phyloP scores from a whole-genome alignment of 768 basidiomycete species.

The Hirschioporus abietinus region DNA sequence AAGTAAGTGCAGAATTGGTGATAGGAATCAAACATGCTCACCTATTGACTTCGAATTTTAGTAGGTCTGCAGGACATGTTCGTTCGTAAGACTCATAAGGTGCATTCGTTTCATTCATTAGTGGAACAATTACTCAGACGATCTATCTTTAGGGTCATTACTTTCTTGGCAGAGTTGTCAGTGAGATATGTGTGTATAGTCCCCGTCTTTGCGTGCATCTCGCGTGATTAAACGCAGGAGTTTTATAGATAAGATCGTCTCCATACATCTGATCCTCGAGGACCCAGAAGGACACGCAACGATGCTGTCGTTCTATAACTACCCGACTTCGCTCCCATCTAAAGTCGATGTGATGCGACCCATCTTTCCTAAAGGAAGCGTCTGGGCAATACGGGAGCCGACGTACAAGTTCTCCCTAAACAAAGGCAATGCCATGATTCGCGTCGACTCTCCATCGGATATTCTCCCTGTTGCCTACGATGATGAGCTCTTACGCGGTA shows the following conservation, averaged over 20 bases:
- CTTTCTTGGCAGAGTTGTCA: background rate
- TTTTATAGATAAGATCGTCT: background rate
- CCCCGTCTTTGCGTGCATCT: background rate
- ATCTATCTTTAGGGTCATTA: background rate
- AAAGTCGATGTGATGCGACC: background rate
- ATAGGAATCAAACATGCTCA: background rate
- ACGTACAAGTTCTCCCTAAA: constrained; percentile 2
- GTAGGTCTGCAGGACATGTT: background rate
- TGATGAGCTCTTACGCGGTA: background rate
- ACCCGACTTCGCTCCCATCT: background rate
- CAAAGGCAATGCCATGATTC: background rate
- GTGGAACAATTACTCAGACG: background rate
- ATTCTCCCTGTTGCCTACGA: background rate
- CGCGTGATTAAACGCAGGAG: background rate
- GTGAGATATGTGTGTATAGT: background rate
- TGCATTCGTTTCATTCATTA: background rate
- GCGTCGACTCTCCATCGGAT: constrained; percentile 2
- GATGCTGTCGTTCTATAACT: background rate
- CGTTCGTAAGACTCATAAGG: background rate
- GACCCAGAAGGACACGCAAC: background rate
- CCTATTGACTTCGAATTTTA: background rate
- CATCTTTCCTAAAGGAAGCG: background rate
- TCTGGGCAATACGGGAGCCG: background rate
- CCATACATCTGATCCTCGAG: background rate
- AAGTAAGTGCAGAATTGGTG: background rate